Evolutionary conservation across 768 basidiomycete species (phyloP).

Genomic region (Lactifluus rugatus): DNA sequence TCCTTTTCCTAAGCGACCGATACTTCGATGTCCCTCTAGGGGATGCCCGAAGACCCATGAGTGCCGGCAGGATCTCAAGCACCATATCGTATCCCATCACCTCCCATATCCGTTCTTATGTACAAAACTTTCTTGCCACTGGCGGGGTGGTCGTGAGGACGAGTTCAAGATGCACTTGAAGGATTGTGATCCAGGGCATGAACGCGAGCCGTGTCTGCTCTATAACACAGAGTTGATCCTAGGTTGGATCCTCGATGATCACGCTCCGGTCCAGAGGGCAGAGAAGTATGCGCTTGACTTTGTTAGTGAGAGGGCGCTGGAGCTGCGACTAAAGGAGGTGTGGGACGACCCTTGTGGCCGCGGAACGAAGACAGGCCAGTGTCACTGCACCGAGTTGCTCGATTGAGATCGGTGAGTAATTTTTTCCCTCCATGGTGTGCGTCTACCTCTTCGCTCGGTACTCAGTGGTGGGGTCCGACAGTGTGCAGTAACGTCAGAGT

Average conservation of each 20-base stretch:
- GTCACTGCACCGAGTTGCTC: too few species aligned
- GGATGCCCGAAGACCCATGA: neutral
- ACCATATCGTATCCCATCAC: neutral
- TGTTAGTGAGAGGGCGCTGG: too few species aligned
- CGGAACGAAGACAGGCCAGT: too few species aligned
- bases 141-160: neutral
- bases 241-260: neutral
- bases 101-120: neutral
- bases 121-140: neutral
- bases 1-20: neutral
- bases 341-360: too few species aligned
- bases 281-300: too few species aligned
- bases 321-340: too few species aligned
- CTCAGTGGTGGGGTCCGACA: too few species aligned
- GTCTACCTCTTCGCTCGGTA: too few species aligned
- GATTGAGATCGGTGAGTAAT: too few species aligned
- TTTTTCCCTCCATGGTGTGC: too few species aligned
- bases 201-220: neutral
- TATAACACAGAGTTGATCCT: neutral
- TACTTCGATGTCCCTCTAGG: neutral
- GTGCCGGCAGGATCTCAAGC: neutral
- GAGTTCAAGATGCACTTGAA: neutral
- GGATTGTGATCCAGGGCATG: neutral
- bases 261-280: neutral
- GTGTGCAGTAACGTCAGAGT: too few species aligned